Base-by-base conservation (phyloP, 306 rosid species). In the Leucaena leucocephala region DNA sequence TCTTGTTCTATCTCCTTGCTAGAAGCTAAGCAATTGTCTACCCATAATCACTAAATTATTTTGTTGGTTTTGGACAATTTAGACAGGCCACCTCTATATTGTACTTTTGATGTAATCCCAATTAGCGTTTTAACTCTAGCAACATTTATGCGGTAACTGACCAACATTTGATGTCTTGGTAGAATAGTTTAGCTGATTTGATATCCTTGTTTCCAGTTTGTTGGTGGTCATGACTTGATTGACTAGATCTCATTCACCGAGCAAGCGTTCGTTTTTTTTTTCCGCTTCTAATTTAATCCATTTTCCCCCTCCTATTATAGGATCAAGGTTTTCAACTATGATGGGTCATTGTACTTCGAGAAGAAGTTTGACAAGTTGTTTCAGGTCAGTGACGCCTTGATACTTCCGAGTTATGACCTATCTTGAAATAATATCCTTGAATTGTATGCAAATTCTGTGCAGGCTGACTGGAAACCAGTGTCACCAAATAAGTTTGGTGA, bases 391-490 rank as follows among this genome's bases (percentile, higher is more conserved):
- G 36, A 67, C 78, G 72, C 78, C 61, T 65, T 19, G 79, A 80
- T 68, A 71, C 57, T 74, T 78, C 42, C n/a, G 49, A 45, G 71
- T 57, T 55, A 42, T 27, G 38, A 19, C 22, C 67, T 63, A 81
- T 54, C 36, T 40, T 34, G 55, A 61, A 36, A 46, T 59, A 21
- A 46, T 59, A 21, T 78, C 76, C 45, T n/a, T 72, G 54, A 71
- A 72, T 61, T 57, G 64, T 42, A 13, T 62, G 42, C 74, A 55
- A 75, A 79, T 71, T 69, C 46, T 85, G 49, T 73, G 44, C 90
- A 94, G 97, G 97, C 77, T 72, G 98, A 94, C 70, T 94, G 98
- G 98, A 94, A 89, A 78, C 97, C 98, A 7, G 97, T 83, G 88
- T 88, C 90, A 19, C 89, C 95, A 4, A 85, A 83, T 55, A 89